Evolutionary conservation across 495 filamentous ascomycete species (phyloP).

Genomic region (Cryomyces minteri): DNA sequence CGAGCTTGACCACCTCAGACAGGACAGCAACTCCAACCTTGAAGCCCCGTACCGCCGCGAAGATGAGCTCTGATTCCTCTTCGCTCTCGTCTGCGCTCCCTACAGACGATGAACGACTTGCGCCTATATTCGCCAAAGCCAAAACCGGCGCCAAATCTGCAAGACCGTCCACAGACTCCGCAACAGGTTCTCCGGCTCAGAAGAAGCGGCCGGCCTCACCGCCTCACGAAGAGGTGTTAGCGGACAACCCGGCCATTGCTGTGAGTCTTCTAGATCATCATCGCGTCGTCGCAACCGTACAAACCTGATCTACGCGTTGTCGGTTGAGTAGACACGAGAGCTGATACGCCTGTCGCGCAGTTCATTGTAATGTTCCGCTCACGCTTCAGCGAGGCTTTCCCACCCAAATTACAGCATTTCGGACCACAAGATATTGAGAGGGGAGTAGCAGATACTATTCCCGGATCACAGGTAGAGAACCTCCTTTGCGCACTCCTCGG

Average conservation of each 20-base stretch:
- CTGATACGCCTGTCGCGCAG: constrained; percentile 25
- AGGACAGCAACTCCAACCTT: too few species aligned
- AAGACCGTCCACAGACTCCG: too few species aligned
- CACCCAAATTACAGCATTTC: constrained; percentile 68
- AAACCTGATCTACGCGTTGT: not conserved
- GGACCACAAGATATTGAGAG: constrained; percentile 90
- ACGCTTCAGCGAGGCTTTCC: constrained; percentile 77
- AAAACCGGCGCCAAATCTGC: not conserved
- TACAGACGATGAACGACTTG: constrained; percentile 2
- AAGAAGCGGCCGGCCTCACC: constrained; percentile 7
- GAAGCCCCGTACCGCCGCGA: not conserved
- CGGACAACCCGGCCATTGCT: constrained; percentile 14
- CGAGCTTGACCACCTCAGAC: too few species aligned
- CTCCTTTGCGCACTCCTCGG: constrained; percentile 78
- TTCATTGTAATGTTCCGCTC: constrained; percentile 96
- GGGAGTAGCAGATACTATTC: constrained; percentile 57
- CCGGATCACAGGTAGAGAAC: constrained; percentile 69
- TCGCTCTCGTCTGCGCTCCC: constrained; percentile 1
- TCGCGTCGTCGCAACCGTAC: too few species aligned
- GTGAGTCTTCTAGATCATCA: constrained; percentile 4
- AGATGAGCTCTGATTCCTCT: constrained; percentile 2
- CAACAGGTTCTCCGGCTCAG: constrained; percentile 1
- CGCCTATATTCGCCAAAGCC: not conserved
- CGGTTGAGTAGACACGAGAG: not conserved
- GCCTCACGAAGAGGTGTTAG: constrained; percentile 12